Evolutionary conservation across 2,329 filamentous ascomycete genomes (phyloP), one percentile per base, ranked within the genome.

Genomic region (Penicillium sp.): DNA sequence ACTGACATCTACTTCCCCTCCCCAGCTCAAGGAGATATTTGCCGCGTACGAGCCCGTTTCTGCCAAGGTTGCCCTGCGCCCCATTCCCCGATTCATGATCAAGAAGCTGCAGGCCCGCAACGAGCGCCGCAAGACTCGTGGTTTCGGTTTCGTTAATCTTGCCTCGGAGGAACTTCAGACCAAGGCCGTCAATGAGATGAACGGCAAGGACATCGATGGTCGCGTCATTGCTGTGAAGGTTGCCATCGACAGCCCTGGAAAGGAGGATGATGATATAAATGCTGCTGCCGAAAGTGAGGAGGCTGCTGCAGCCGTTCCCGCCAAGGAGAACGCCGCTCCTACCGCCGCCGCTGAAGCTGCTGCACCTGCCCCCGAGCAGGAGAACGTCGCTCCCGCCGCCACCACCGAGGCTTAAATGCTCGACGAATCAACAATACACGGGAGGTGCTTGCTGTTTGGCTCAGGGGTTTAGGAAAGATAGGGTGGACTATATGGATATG

Each of bases 151-250:
- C 73, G 93, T 99, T 57, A 97, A 90, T 54, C 86, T 99, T 55
- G 87, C 87, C 57, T 95, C 89, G 14, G 92, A 99, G 80, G 91
- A 95, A 76, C 76, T 92, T 67, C 93, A 99, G 81, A 85, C 95
- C 78, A 95, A 96, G 87, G 93, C 93, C 60, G 95, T 96, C 60
- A 71, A 77, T 45, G 93, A 99, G 81, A 99, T 99, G 93, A 96
- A 99, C 77, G 93, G 90, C 77, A 97, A 95, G 84, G 89, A 95
- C 73, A 93, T 99, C 62, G 93, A 97, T 75, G 93, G 92, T 59
- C 92, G 93, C 68, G 92, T 97, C 80, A 99, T 99, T 64, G 93
- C 93, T 59, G 93, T 99, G 82, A 99, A 99, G 88, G 91, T 99
- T 71, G 93, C 93, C 70, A 97, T 99, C 69, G 93, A 99, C 80